Conservation (phyloP, 2,329 filamentous ascomycete species). For the Botrytis hyacinthi region DNA sequence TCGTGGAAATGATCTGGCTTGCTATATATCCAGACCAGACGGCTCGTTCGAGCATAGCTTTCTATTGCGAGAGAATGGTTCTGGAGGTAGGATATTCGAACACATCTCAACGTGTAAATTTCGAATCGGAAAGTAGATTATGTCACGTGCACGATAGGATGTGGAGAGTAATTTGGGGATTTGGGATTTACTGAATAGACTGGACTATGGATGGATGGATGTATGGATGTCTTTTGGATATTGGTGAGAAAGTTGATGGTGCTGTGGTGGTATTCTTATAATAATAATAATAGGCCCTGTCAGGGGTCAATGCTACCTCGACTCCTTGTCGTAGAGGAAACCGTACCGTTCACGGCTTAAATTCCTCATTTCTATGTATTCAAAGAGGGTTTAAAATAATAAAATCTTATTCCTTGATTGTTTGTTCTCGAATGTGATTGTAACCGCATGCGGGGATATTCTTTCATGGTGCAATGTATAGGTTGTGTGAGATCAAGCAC, state of each 20-base stretch:
- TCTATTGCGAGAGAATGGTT: fast-evolving
- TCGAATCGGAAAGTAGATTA: fast-evolving
- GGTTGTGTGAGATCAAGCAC: not conserved
- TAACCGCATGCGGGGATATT: slow-evolving; percentile 14
- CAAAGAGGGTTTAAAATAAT: not conserved
- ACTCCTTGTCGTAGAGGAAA: not conserved
- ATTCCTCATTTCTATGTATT: not conserved
- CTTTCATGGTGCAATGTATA: not conserved
- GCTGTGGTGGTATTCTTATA: not conserved
- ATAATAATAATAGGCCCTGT: fast-evolving
- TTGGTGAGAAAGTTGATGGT: not conserved
- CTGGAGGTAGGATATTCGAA: not conserved
- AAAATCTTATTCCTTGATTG: not conserved
- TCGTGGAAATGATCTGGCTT: not conserved
- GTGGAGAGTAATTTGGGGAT: not conserved
- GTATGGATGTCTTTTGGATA: not conserved
- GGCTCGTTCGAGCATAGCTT: not conserved
- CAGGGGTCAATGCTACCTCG: not conserved
- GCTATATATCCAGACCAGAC: not conserved
- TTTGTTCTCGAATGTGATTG: not conserved
- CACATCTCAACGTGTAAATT: not conserved
- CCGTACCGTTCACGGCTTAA: slow-evolving; percentile 4
- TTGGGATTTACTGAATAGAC: not conserved
- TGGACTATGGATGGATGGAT: too few species aligned
- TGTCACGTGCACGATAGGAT: not conserved